Base-by-base conservation (phyloP, 1,139 yeast genomes). In the Saccharomyces pastorianus region DNA sequence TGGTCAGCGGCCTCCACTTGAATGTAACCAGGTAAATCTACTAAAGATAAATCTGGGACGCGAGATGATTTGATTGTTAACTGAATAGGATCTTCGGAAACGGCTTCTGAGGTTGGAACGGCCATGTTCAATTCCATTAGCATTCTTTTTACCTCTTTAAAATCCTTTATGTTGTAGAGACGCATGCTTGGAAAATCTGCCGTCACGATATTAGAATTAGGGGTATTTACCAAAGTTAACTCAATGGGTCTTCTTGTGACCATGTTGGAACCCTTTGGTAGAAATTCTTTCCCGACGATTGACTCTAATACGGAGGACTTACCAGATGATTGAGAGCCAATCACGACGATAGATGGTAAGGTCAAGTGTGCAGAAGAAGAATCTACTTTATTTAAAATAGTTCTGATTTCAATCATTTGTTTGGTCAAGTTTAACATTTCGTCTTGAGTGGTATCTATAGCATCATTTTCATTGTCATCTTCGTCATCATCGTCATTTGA, bases 251-350 rank as follows among this genome's bases (percentile, higher is more conserved):
- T 80, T 69, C 96, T 80, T 0, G 98, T 91, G 25, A 91, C 97
- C 97, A 91, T 91, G 67, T 91, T 91, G 49, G 86, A 81, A 28
- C 98, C 98, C 70, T 91, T 91, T 29, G 98, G 98, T 56, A 91
- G 74, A 64, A 91, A 91, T 65, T 91, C 96, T 63, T 87, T 96
- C 11, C 98, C 98, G 1, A 91, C 98, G 57, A 91, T 86, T n/a
- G 96, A 82, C 67, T 91, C 98, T 56, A 91, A 77, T 1, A 91
- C 98, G 0, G 97, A 90, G 0, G 96, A 88, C 70, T 91, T 91
- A 52, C 99, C 99, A 51, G 96, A 88, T 9, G 96, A 88, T 73
- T 95, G 99, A 1, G 99, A 93, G 0, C 99, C 99, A 61, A 95
- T 82, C 1, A 95, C 99, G 17, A 95, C 99, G 62, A 95, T 95